These are phyloP conservation scores for Tetracladium maxilliforme DNA, from an alignment of 2,329 filamentous ascomycete species.

Conservation along the genomic window DNA sequence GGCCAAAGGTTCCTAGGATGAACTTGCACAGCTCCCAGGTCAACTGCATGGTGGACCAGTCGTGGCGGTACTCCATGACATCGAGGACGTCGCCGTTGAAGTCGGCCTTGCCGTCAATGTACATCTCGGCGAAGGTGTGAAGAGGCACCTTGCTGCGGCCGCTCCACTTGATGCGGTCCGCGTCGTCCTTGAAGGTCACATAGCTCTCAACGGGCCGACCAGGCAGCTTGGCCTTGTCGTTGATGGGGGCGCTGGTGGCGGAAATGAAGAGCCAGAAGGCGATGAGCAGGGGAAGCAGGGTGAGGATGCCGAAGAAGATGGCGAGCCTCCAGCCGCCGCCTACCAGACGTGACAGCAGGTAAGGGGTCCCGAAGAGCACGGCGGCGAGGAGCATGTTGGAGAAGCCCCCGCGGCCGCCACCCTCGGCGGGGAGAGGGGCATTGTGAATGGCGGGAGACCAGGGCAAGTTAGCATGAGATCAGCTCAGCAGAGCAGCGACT, in stretches of 20 bases:
- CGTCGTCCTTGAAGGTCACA: constrained; percentile 12
- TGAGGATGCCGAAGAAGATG: constrained; percentile 7
- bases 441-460: constrained; percentile 14
- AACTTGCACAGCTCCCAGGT: constrained; percentile 14
- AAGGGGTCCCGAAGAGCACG: constrained; percentile 9
- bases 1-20: constrained; percentile 13
- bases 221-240: constrained; percentile 12
- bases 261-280: constrained; percentile 11
- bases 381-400: constrained; percentile 9
- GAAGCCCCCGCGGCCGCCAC: constrained; percentile 12
- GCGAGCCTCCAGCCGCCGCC: constrained; percentile 7
- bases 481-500: too few species aligned
- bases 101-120: constrained; percentile 15
- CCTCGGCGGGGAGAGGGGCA: constrained; percentile 7
- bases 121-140: constrained; percentile 14
- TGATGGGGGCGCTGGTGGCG: constrained; percentile 9
- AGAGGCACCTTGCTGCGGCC: constrained; percentile 14
- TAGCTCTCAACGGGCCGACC: constrained; percentile 11
- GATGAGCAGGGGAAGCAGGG: constrained; percentile 8
- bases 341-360: constrained; percentile 7
- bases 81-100: constrained; percentile 18
- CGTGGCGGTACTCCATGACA: constrained; percentile 16
- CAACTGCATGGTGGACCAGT: constrained; percentile 16
- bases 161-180: constrained; percentile 9
- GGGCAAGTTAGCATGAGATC: too few species aligned